These are phyloP conservation scores for Neonectria faginata DNA, from an alignment of 2,329 filamentous ascomycete genomes.

Conservation along the genomic window DNA sequence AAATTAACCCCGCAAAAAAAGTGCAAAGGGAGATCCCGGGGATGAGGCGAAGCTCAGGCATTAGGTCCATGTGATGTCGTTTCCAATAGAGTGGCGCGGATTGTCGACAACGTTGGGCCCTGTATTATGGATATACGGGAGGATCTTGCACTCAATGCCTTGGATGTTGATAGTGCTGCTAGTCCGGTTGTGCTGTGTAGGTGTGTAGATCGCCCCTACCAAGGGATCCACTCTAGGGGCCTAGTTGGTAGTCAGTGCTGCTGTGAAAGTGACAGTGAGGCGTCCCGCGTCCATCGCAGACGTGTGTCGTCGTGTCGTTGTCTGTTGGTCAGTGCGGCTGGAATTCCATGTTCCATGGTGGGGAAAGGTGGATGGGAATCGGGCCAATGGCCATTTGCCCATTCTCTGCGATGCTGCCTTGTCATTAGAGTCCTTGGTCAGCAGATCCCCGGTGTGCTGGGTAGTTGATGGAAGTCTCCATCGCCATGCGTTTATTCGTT, in stretches of 20 bases:
- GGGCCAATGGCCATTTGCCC: slow-evolving; percentile 19
- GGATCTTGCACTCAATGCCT: slow-evolving; percentile 8
- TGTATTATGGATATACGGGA: slow-evolving; percentile 18
- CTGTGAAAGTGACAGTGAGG: slow-evolving; percentile 8
- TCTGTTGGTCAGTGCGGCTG: slow-evolving; percentile 26
- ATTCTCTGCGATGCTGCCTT: slow-evolving; percentile 4
- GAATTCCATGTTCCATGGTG: slow-evolving; percentile 14
- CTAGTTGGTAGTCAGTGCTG: background rate
- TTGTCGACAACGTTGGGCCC: slow-evolving; percentile 13
- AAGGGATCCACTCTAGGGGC: background rate
- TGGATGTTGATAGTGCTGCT: slow-evolving; percentile 2
- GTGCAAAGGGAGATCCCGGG: slow-evolving; percentile 17
- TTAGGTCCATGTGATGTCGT: slow-evolving; percentile 15
- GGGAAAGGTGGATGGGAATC: slow-evolving; percentile 11
- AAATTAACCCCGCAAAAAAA: slow-evolving; percentile 25
- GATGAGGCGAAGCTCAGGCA: slow-evolving; percentile 21
- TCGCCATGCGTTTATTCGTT: slow-evolving; percentile 5
- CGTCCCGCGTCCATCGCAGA: slow-evolving; percentile 6
- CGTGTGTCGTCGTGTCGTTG: slow-evolving; percentile 21
- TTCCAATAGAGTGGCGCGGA: slow-evolving; percentile 19
- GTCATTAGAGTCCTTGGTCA: slow-evolving; percentile 18
- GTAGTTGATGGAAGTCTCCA: slow-evolving; percentile 9
- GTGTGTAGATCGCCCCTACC: background rate
- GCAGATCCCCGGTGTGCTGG: slow-evolving; percentile 17
- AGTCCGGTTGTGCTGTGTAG: background rate